Evolutionary conservation across 352 stramenopile species (phyloP).

Genomic region (Phytopythium ostracodes): DNA sequence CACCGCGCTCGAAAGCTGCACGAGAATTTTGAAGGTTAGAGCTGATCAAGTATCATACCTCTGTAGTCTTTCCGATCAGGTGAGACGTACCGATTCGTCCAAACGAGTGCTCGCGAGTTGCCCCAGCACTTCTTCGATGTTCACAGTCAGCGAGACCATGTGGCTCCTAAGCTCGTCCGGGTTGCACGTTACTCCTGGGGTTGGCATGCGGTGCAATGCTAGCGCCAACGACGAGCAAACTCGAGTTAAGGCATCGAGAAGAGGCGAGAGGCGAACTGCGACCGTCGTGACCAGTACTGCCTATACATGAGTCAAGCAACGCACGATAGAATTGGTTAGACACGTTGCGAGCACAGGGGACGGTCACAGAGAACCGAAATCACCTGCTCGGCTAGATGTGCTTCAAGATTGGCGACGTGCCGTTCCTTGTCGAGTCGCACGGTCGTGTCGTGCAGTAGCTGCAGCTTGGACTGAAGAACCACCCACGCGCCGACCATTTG

Average conservation of each 20-base stretch:
- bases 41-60: no score
- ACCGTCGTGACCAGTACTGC: conserved; percentile 15
- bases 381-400: conserved; percentile 28
- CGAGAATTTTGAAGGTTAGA: no score
- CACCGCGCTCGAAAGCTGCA: conserved; percentile 26
- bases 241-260: conserved; percentile 16
- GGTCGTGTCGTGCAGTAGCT: conserved; percentile 38
- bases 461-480: conserved; percentile 44
- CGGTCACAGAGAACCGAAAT: no score
- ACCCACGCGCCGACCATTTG: conserved; percentile 42
- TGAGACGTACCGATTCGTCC: conserved; percentile 17
- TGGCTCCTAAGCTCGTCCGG: conserved; percentile 27
- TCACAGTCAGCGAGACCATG: conserved; percentile 19
- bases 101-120: conserved; percentile 21
- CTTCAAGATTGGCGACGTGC: conserved; percentile 21
- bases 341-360: neutral
- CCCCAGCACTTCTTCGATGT: conserved; percentile 25
- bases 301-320: neutral
- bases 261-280: conserved; percentile 13
- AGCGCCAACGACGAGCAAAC: conserved; percentile 27
- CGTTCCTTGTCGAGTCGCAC: conserved; percentile 37
- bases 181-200: conserved; percentile 17
- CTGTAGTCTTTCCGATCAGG: neutral
- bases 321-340: neutral
- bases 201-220: conserved; percentile 35